These are phyloP conservation scores for Bjerkandera adusta DNA, from an alignment of 1,284 basidiomycete species.

Conservation along the genomic window DNA sequence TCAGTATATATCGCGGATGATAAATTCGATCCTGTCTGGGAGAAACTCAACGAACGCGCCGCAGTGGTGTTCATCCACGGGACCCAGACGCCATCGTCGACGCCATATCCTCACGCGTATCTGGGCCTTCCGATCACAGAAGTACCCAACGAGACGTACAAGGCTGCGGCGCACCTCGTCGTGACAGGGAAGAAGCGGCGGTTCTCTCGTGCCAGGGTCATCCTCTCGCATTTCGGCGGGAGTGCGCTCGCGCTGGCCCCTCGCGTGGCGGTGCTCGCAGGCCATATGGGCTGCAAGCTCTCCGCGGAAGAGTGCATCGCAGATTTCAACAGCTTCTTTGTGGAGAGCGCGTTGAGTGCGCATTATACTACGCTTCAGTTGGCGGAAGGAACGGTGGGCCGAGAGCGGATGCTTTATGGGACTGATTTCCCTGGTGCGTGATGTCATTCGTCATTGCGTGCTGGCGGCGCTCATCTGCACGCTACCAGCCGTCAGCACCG, in stretches of 20 bases:
- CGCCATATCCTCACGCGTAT: slow-evolving; percentile 55
- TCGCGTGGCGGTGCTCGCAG: slow-evolving; percentile 62
- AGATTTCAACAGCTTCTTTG: slow-evolving; percentile 70
- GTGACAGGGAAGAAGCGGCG: slow-evolving; percentile 65
- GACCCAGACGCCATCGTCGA: slow-evolving; percentile 59
- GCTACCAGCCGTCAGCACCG: slow-evolving; percentile 49
- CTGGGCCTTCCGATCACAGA: slow-evolving; percentile 70
- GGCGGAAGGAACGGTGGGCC: slow-evolving; percentile 45
- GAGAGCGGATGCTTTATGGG: slow-evolving; percentile 57
- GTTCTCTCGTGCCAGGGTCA: slow-evolving; percentile 54
- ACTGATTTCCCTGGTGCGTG: slow-evolving; percentile 70
- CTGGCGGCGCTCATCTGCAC: neutral
- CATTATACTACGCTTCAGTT: slow-evolving; percentile 48
- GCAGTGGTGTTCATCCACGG: slow-evolving; percentile 71
- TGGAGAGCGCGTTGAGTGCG: slow-evolving; percentile 63
- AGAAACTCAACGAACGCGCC: slow-evolving; percentile 53
- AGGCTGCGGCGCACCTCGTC: slow-evolving; percentile 72
- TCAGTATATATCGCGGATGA: slow-evolving; percentile 68
- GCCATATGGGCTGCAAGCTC: slow-evolving; percentile 63
- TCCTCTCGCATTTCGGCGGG: slow-evolving; percentile 70
- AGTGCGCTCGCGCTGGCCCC: slow-evolving; percentile 57
- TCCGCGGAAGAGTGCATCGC: slow-evolving; percentile 57
- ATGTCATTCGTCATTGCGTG: neutral
- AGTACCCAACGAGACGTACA: slow-evolving; percentile 77
- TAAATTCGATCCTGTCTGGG: slow-evolving; percentile 61